Evolutionary conservation across 2,329 filamentous ascomycete genomes (phyloP).

Genomic region (Fusarium duplospermum): DNA sequence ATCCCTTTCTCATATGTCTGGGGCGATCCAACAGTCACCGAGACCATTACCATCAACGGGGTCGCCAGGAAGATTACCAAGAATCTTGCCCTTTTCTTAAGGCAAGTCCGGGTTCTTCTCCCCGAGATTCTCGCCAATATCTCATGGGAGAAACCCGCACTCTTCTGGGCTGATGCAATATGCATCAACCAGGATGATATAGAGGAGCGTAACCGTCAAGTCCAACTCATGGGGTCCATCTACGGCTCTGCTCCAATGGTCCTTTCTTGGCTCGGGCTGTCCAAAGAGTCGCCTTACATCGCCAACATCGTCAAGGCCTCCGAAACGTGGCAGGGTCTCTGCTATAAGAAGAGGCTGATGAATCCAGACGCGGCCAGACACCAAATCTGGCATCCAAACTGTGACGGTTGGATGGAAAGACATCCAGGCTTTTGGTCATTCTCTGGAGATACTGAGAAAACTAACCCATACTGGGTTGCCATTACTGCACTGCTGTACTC

Average conservation of each 20-base stretch:
- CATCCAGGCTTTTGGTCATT: background rate
- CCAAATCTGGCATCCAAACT: background rate
- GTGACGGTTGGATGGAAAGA: background rate
- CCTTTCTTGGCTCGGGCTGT: background rate
- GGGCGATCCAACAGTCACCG: background rate
- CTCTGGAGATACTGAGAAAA: background rate
- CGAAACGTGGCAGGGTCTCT: too few species aligned
- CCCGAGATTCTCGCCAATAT: background rate
- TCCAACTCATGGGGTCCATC: background rate
- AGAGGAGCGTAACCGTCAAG: background rate
- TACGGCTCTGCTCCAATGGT: background rate
- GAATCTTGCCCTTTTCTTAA: background rate
- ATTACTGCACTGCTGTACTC: fast-evolving
- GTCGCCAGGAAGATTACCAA: background rate
- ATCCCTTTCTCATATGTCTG: background rate
- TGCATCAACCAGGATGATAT: background rate
- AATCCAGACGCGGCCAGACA: background rate
- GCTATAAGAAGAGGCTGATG: too few species aligned
- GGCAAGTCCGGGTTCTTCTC: background rate
- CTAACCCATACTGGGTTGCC: background rate
- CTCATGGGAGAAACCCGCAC: background rate
- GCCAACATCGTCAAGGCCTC: too few species aligned
- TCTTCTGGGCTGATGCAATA: background rate
- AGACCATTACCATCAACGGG: background rate
- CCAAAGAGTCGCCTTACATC: too few species aligned